Base-by-base conservation (phyloP, 2,329 filamentous ascomycete genomes). In the Geoglossum cookeanum region DNA sequence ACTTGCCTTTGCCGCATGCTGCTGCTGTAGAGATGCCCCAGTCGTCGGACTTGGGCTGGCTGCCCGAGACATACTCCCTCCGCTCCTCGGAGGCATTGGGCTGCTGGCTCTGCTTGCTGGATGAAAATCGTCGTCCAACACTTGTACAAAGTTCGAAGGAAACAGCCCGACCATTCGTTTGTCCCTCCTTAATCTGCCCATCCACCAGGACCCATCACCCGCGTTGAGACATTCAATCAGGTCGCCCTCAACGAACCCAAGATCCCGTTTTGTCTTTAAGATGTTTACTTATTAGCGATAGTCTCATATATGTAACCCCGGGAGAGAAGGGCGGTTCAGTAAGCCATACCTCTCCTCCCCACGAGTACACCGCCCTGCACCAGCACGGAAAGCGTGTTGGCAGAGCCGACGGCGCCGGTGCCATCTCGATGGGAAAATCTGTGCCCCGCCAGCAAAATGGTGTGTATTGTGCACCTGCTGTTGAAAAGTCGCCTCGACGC, bases 141-240 rank as follows among this genome's bases (percentile, higher is more conserved):
- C 78, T 68, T 94, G 81, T 67, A 98, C 92, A 67, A 98, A 98
- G 72, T 98, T 98, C 65, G 90, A 96, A 0, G 92, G 92, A 66
- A 98, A 98, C 22, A 92, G 76, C 57, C 92, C 92, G 65, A 96
- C 84, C 65, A 91, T 89, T 66, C 90, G 82, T 69, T 86, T 84
- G 71, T 98, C 92, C 64, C 92, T 81, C 67, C 84, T 87, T 67
- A 98, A 72, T 61, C 91, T 81, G 53, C 92, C 92, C 72, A 90
- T 95, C 92, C 92, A 98, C 92, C 92, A 98, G 52, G 87, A 90
- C 56, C 92, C 92, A 72, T 98, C 92, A 61, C 92, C 92, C 22
- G 92, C 92, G 69, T 98, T 98, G 56, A 98, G 77, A 67, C 91
- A 96, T 78, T 98, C 92, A 68, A 98, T 98, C 63, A 98, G 72